Percentiles rank a stretch among this genome's conserved stretches.
These are phyloP conservation scores for Ceratobasidium sp. DNA, from an alignment of 1,284 basidiomycete genomes.

Conservation along the genomic window DNA sequence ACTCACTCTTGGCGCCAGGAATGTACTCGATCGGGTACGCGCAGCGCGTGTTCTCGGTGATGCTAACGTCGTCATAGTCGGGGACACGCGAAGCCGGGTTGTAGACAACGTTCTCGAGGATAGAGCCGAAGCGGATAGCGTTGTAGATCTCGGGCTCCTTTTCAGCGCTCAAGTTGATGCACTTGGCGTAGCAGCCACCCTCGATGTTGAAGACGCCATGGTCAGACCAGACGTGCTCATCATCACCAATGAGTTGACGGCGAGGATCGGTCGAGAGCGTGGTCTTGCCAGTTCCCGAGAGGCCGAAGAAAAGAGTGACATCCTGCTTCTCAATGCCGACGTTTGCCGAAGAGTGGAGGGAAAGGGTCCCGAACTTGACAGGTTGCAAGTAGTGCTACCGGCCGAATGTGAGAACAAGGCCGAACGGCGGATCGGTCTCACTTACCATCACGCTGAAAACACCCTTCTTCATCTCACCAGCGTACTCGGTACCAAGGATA, in stretches of 20 bases:
- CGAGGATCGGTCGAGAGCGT: conserved; percentile 93
- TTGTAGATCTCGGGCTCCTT: conserved; percentile 98
- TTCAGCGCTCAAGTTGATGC: conserved; percentile 93
- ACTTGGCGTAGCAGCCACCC: conserved; percentile 99
- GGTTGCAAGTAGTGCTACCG: conserved; percentile 96
- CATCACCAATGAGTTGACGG: conserved; percentile 92
- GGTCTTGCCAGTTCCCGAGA: conserved; percentile 98
- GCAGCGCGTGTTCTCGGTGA: conserved; percentile 99
- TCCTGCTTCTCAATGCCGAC: conserved; percentile 89
- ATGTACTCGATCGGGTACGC: conserved; percentile 98
- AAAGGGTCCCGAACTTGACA: conserved; percentile 97
- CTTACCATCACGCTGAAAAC: conserved; percentile 97
- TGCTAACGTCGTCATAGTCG: conserved; percentile 95
- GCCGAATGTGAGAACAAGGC: conserved; percentile 8
- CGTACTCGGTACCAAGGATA: conserved; percentile 99
- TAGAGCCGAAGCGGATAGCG: conserved; percentile 94
- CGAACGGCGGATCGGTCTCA: conserved; percentile 22
- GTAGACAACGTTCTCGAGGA: conserved; percentile 99
- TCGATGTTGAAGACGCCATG: conserved; percentile 99
- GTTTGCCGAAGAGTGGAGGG: conserved; percentile 99
- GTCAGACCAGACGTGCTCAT: conserved; percentile 98
- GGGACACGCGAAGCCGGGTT: conserved; percentile 85
- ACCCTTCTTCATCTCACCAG: conserved; percentile 99
- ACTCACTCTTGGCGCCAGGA: conserved; percentile 70
- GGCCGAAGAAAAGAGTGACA: conserved; percentile 98